Evolutionary conservation across 2,329 filamentous ascomycete genomes (phyloP).

Genomic region (Ophiostoma perfectum): DNA sequence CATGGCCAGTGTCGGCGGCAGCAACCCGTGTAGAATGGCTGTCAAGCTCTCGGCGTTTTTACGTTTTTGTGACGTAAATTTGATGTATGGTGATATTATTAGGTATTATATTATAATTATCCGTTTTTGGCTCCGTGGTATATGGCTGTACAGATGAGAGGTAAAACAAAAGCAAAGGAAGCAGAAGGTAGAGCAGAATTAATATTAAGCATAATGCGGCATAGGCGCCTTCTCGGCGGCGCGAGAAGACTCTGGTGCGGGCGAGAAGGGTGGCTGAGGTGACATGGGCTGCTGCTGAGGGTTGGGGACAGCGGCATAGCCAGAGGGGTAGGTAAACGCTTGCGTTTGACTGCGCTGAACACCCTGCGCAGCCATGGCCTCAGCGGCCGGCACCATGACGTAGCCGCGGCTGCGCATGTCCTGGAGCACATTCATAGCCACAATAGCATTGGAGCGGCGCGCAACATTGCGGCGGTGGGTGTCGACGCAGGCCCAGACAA

Average conservation of each 20-base stretch:
- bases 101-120: no score
- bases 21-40: no score
- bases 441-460: not conserved
- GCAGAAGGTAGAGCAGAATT: not conserved
- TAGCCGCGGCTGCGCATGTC: conserved; percentile 22
- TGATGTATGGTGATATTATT: no score
- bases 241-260: not conserved
- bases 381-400: conserved; percentile 21
- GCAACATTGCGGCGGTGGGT: conserved; percentile 19
- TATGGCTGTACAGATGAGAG: not conserved
- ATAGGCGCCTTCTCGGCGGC: not conserved
- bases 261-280: not conserved
- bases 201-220: not conserved
- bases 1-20: no score
- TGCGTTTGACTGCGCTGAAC: not conserved
- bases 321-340: not conserved
- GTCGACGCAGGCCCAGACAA: conserved; percentile 27
- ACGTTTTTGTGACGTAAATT: no score
- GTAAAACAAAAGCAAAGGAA: not conserved
- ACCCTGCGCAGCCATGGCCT: conserved; percentile 2
- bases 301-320: not conserved
- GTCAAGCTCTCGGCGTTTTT: no score
- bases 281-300: not conserved
- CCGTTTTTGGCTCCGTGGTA: not conserved
- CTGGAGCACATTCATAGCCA: conserved; percentile 18